Evolutionary conservation across 352 stramenopile species (phyloP).

Genomic region (Pythium rishiriense): DNA sequence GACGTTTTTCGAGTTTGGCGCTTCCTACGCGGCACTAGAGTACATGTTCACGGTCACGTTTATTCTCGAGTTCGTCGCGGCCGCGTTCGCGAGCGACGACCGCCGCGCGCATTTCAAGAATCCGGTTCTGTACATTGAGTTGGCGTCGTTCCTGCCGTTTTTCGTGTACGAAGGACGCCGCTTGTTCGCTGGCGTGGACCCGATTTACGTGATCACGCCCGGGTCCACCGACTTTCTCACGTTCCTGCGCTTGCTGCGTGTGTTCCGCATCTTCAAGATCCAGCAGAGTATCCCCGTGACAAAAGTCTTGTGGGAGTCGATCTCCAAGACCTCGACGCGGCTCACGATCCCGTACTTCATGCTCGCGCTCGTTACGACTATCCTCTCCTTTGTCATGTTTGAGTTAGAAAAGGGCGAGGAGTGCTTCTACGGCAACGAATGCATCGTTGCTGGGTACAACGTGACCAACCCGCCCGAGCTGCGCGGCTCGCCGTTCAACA

Average conservation of each 20-base stretch:
- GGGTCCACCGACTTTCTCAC: constrained; percentile 63
- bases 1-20: constrained; percentile 67
- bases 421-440: constrained; percentile 74
- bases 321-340: constrained; percentile 77
- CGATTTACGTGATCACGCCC: constrained; percentile 68
- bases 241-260: constrained; percentile 53
- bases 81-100: constrained; percentile 41
- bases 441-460: constrained; percentile 55
- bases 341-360: constrained; percentile 82
- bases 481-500: constrained; percentile 48
- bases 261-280: constrained; percentile 80
- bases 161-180: constrained; percentile 54
- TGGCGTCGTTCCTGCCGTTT: constrained; percentile 72
- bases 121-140: constrained; percentile 60
- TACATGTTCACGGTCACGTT: constrained; percentile 73
- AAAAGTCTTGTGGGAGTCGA: constrained; percentile 74
- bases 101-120: constrained; percentile 62
- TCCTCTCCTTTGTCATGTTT: constrained; percentile 80
- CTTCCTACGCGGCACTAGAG: constrained; percentile 52
- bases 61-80: constrained; percentile 51
- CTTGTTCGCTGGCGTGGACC: constrained; percentile 32
- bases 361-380: constrained; percentile 71
- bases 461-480: constrained; percentile 59
- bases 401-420: constrained; percentile 77
- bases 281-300: constrained; percentile 79